A percentile compares a stretch with the other conserved stretches of the same genome.
Conservation (phyloP, 2,329 filamentous ascomycete species). For the Ophiostoma quercus region DNA sequence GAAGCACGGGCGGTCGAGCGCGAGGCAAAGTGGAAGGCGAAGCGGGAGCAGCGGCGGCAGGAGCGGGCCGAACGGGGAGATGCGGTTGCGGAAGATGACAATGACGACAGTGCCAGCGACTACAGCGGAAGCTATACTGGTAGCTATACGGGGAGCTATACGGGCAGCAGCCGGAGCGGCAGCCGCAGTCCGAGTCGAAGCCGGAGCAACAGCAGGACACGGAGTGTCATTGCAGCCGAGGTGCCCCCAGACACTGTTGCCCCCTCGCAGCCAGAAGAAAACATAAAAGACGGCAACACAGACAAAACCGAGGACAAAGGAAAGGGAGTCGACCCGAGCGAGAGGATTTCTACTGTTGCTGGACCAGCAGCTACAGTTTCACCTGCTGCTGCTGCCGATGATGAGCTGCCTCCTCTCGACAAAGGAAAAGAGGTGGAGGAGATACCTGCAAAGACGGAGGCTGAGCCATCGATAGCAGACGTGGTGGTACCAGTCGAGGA, state of each 20-base stretch:
- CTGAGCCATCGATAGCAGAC: background rate
- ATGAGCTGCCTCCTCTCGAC: background rate
- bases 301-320: conserved; percentile 10
- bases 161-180: conserved; percentile 14
- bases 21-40: conserved; percentile 22
- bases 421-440: background rate
- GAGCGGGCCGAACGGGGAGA: background rate
- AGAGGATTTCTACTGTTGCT: conserved; percentile 1
- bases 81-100: background rate
- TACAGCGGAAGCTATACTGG: conserved; percentile 19
- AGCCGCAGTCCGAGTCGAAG: conserved; percentile 33
- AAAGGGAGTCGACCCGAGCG: background rate
- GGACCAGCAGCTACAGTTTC: background rate
- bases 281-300: background rate
- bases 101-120: background rate
- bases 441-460: background rate
- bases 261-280: background rate
- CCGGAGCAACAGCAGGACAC: conserved; percentile 21
- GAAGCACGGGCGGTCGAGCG: conserved; percentile 18
- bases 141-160: conserved; percentile 24
- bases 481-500: background rate
- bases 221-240: background rate
- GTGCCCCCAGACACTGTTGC: background rate
- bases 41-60: background rate
- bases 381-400: background rate